These are phyloP conservation scores for Aureobasidium namibiae DNA, from an alignment of 2,329 filamentous ascomycete species.

Conservation along the genomic window DNA sequence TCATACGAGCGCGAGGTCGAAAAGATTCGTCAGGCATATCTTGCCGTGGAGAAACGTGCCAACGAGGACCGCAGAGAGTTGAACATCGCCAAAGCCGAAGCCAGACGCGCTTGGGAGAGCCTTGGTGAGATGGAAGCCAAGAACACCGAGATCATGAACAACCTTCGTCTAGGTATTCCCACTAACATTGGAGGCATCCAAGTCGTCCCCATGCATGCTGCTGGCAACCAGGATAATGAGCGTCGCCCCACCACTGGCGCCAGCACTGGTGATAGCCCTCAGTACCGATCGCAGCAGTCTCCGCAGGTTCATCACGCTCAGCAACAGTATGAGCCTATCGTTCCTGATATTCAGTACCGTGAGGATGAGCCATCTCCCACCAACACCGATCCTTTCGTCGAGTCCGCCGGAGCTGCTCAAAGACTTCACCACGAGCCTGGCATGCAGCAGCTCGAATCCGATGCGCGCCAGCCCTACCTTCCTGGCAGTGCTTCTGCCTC, in stretches of 20 bases:
- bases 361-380: constrained; percentile 48
- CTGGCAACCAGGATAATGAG: constrained; percentile 46
- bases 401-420: constrained; percentile 31
- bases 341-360: constrained; percentile 13
- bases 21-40: constrained; percentile 59
- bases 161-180: constrained; percentile 78
- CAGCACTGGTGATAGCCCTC: constrained; percentile 19
- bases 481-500: constrained; percentile 15
- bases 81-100: constrained; percentile 91
- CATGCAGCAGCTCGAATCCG: constrained; percentile 24
- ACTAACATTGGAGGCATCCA: constrained; percentile 89
- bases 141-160: constrained; percentile 76
- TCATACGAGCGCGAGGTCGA: constrained; percentile 57
- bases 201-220: constrained; percentile 84
- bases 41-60: constrained; percentile 67
- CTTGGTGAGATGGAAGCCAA: constrained; percentile 87
- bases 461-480: constrained; percentile 25
- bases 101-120: constrained; percentile 93
- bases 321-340: constrained; percentile 1
- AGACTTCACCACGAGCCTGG: constrained; percentile 31
- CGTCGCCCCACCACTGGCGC: constrained; percentile 30
- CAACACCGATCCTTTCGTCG: constrained; percentile 55
- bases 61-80: constrained; percentile 87
- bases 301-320: background rate
- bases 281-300: constrained; percentile 3